Evolutionary conservation across 1,139 yeast species (phyloP), one percentile per base, ranked within the genome.

Genomic region (Candida sp.): DNA sequence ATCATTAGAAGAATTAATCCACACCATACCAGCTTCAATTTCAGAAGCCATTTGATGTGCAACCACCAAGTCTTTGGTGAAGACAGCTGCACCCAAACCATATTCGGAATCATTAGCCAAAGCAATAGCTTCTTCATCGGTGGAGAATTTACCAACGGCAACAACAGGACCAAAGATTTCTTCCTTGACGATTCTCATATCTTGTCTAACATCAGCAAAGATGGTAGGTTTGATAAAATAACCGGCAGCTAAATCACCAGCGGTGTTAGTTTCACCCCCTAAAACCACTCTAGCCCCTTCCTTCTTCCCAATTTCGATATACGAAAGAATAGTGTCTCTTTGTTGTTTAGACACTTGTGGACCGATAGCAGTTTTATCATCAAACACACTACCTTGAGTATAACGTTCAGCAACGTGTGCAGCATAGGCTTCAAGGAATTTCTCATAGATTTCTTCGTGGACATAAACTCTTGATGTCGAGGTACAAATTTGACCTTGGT

Each of bases 281-380:
- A 74, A 45, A 11, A 70, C 67, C 39, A 77, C 64, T 46, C 64
- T 64, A 32, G 84, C 84, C 44, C 84, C 84, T 59, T 79, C 82
- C 63, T 74, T 61, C 58, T 75, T 70, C 46, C 84, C 84, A 42
- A 68, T 62, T 38, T 76, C 74, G 50, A 79, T 71, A 58, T 76
- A 79, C 25, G 61, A 61, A 57, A 76, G 55, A 65, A 80, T 57
- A 65, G 82, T 82, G 45, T 87, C 84, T 54, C 73, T 79, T 66
- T 87, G 96, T 39, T 63, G 64, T 51, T 80, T 75, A 2, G 90
- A 83, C 21, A 87, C 85, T 51, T 87, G 85, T 9, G 96, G 96
- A 0, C 96, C 96, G 33, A 87, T 79, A 38, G 81, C 77, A 35
- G 83, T 80, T 3, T 72, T 67, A 27, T 75, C 66, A 46, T 73